Percentiles rank a stretch among this genome's conserved stretches.
Evolutionary conservation across 2,329 filamentous ascomycete genomes (phyloP).

Genomic region (Zalaria obscura): DNA sequence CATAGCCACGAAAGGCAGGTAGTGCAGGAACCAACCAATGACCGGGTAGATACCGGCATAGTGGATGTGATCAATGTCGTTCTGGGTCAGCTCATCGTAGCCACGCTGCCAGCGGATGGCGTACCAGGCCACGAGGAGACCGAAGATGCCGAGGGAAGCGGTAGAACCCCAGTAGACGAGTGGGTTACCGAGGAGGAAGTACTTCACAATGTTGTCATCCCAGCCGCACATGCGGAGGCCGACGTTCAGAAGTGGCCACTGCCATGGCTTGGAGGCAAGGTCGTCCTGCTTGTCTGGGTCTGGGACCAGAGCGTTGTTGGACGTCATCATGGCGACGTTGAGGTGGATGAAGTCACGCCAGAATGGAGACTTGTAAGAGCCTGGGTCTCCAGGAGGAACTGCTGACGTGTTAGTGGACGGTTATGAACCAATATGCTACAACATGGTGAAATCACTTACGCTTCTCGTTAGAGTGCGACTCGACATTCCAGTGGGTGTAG

Average conservation of each 20-base stretch:
- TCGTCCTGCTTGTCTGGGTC: constrained; percentile 99
- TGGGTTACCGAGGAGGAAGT: constrained; percentile 95
- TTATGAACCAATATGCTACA: neutral
- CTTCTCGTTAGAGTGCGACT: constrained; percentile 87
- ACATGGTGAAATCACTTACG: constrained; percentile 41
- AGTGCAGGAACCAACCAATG: constrained; percentile 91
- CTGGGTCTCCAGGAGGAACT: constrained; percentile 82
- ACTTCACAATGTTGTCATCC: constrained; percentile 92
- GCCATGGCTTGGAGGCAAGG: constrained; percentile 91
- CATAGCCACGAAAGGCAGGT: constrained; percentile 92
- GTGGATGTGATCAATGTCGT: constrained; percentile 86
- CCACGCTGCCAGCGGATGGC: constrained; percentile 91
- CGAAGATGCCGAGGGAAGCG: constrained; percentile 59
- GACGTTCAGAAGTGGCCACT: constrained; percentile 92
- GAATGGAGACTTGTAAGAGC: constrained; percentile 92
- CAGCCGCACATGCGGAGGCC: constrained; percentile 97
- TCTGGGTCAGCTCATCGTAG: constrained; percentile 63
- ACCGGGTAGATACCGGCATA: constrained; percentile 85
- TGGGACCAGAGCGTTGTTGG: constrained; percentile 93
- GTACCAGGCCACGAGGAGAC: constrained; percentile 66
- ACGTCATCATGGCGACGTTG: constrained; percentile 99
- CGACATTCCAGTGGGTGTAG: constrained; percentile 98
- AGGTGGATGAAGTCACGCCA: constrained; percentile 94
- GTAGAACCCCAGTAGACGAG: constrained; percentile 93
- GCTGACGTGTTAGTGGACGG: constrained; percentile 18